phyloP scores from a whole-genome alignment of 345 rosid genomes.

The Salix exigua region DNA sequence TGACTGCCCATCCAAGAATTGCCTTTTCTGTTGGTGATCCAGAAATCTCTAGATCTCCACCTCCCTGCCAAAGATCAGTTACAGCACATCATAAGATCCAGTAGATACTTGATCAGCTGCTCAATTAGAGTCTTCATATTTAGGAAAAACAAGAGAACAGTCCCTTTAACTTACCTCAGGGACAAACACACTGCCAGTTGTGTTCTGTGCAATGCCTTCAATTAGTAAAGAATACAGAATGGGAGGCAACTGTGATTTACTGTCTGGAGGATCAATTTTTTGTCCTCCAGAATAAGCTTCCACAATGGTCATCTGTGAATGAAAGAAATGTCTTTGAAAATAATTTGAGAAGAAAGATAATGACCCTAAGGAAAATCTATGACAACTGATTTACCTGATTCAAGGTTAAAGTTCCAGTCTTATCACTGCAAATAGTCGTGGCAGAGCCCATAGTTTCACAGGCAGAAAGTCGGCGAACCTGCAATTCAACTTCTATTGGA shows the following conservation, averaged over 20 bases:
- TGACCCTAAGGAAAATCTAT: neutral
- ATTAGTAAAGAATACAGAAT: conserved; percentile 13
- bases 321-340: neutral
- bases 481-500: conserved; percentile 23
- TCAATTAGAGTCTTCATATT: neutral
- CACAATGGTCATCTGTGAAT: conserved; percentile 89
- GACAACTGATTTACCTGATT: conserved; percentile 52
- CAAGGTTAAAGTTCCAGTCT: conserved; percentile 95
- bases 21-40: conserved; percentile 99
- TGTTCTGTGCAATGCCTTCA: conserved; percentile 83
- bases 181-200: conserved; percentile 73
- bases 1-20: conserved; percentile 81
- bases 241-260: conserved; percentile 33
- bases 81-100: neutral
- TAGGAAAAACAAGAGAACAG: neutral
- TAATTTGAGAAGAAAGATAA: neutral
- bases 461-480: conserved; percentile 99
- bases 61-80: conserved; percentile 46
- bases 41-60: conserved; percentile 69
- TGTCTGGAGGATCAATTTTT: conserved; percentile 55
- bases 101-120: neutral
- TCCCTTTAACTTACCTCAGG: conserved; percentile 53
- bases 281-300: conserved; percentile 73
- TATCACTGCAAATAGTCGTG: conserved; percentile 98
- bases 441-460: conserved; percentile 99